Percentiles rank a stretch among this genome's conserved stretches.
phyloP scores from a whole-genome alignment of 192 early-diverging fungal genomes.

The Cetraspora pellucida region DNA sequence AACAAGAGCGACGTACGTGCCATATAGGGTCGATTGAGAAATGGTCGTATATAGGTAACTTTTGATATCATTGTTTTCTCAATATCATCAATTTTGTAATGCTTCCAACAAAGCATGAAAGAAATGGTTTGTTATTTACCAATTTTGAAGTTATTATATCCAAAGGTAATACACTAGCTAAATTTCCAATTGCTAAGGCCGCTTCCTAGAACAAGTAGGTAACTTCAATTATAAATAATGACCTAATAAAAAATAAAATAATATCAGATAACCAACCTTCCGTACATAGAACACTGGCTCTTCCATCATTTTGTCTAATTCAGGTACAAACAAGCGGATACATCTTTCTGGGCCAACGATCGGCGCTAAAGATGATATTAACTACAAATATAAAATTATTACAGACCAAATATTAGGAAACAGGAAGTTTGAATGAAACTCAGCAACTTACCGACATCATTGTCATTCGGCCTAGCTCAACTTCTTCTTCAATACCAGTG shows the following conservation, averaged over 20 bases:
- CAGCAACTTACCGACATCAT: constrained; percentile 43
- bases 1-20: constrained; percentile 61
- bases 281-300: constrained; percentile 60
- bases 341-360: constrained; percentile 53
- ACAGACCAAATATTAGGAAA: background rate
- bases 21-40: constrained; percentile 58
- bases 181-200: constrained; percentile 47
- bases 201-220: constrained; percentile 35
- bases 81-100: constrained; percentile 41
- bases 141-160: constrained; percentile 33
- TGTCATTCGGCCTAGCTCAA: constrained; percentile 46
- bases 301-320: constrained; percentile 49
- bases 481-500: constrained; percentile 43
- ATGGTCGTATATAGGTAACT: constrained; percentile 54
- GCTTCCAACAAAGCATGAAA: constrained; percentile 5
- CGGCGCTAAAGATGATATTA: constrained; percentile 51
- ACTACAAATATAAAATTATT: constrained; percentile 36
- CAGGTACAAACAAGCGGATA: constrained; percentile 48
- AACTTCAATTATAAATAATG: background rate
- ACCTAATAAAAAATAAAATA: background rate
- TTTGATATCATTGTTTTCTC: constrained; percentile 39
- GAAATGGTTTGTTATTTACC: constrained; percentile 22
- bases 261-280: constrained; percentile 40
- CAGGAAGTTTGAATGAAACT: background rate
- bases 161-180: constrained; percentile 38